Conservation (phyloP, 1,139 yeast genomes). For the Cylindricascospora bacillispora region DNA sequence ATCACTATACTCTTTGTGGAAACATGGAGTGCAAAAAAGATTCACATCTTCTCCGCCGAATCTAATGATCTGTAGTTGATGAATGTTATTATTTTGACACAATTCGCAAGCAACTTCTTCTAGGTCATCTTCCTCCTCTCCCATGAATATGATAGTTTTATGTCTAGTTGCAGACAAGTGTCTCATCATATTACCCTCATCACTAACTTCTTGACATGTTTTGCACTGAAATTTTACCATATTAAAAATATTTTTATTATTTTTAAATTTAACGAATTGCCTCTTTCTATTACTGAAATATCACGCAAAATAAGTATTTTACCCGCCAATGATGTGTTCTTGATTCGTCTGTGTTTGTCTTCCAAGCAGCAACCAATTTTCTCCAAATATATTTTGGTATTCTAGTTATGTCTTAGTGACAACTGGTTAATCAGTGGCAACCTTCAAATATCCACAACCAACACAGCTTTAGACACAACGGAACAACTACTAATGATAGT, state of each 20-base stretch:
- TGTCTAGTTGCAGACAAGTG: conserved; percentile 46
- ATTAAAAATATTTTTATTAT: background rate
- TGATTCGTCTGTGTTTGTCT: no score
- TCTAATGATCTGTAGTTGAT: conserved; percentile 38
- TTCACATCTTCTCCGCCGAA: conserved; percentile 46
- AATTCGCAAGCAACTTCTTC: conserved; percentile 44
- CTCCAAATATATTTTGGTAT: no score
- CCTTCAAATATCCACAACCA: no score
- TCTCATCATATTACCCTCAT: conserved; percentile 26
- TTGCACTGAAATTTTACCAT: conserved; percentile 17
- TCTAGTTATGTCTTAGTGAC: no score
- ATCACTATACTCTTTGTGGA: conserved; percentile 27
- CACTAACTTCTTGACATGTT: conserved; percentile 22
- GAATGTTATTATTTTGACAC: conserved; percentile 43
- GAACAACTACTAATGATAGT: no score
- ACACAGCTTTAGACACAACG: no score
- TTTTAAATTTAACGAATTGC: background rate
- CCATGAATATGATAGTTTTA: conserved; percentile 28
- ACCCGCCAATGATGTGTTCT: no score
- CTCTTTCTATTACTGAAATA: background rate
- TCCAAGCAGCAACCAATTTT: no score
- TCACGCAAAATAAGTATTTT: background rate
- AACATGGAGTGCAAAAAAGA: conserved; percentile 38
- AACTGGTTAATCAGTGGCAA: no score
- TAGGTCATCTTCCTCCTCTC: conserved; percentile 21